phyloP scores from a whole-genome alignment of 2,329 filamentous ascomycete genomes.

The Septoria petroselini region DNA sequence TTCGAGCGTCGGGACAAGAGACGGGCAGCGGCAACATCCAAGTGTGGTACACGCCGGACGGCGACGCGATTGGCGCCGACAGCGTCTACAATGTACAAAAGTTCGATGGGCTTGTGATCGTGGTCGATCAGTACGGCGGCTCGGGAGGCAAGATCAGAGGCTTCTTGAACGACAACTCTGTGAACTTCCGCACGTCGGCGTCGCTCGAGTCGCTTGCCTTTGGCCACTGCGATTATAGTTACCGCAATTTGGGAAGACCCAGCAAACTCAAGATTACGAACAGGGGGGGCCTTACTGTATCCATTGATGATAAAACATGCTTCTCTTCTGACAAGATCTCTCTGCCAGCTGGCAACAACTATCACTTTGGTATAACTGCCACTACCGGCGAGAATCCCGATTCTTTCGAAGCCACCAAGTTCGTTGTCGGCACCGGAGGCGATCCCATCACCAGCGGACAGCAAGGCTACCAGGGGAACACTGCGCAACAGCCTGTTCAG shows the following conservation, averaged over 20 bases:
- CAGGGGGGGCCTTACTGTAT: constrained; percentile 66
- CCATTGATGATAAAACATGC: constrained; percentile 74
- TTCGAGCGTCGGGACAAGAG: constrained; percentile 82
- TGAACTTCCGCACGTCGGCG: constrained; percentile 72
- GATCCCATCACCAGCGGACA: constrained; percentile 32
- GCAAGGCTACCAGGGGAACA: constrained; percentile 20
- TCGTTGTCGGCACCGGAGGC: constrained; percentile 62
- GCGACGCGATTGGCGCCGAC: constrained; percentile 61
- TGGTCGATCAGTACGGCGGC: constrained; percentile 80
- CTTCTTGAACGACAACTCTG: constrained; percentile 87
- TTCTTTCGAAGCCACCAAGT: constrained; percentile 89
- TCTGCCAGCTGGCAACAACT: constrained; percentile 63
- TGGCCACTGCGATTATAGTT: constrained; percentile 84
- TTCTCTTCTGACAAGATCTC: constrained; percentile 76
- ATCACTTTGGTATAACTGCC: constrained; percentile 82
- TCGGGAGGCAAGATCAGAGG: constrained; percentile 77
- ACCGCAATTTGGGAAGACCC: constrained; percentile 85
- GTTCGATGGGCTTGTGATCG: constrained; percentile 87
- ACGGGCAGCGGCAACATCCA: constrained; percentile 85
- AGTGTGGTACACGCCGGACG: constrained; percentile 78
- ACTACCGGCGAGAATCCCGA: constrained; percentile 88
- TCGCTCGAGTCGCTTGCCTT: constrained; percentile 84
- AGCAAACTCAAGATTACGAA: constrained; percentile 75
- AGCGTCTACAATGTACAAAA: constrained; percentile 80
- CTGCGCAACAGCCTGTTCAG: constrained; percentile 32